Conservation (phyloP, 768 basidiomycete species). For the Solioccasus polychromus region DNA sequence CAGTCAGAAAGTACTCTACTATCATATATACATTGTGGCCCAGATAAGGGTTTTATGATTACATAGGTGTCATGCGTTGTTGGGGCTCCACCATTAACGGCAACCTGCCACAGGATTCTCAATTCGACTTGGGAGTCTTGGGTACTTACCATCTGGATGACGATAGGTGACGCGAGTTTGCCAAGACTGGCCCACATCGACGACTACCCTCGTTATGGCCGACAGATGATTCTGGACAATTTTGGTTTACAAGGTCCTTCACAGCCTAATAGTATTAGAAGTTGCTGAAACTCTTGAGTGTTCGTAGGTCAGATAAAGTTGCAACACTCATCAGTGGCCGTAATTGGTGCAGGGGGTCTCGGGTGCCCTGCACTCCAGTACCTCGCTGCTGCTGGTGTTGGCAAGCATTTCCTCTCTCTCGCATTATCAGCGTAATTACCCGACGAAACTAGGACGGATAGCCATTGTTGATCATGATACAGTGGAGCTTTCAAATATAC, state of each 20-base stretch:
- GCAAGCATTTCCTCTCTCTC: conserved; percentile 41
- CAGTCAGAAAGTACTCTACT: no score
- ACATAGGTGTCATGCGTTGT: no score
- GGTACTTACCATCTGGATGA: neutral
- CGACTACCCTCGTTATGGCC: conserved; percentile 89
- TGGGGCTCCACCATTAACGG: no score
- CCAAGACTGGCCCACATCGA: conserved; percentile 40
- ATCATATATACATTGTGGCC: no score
- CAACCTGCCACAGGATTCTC: no score
- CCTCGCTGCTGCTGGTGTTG: conserved; percentile 88
- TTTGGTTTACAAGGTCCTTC: conserved; percentile 78
- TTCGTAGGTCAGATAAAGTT: conserved; percentile 79
- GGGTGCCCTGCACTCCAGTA: conserved; percentile 97
- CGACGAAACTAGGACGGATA: conserved; percentile 58
- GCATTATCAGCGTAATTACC: conserved; percentile 4
- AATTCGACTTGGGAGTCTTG: no score
- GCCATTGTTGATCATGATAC: conserved; percentile 87
- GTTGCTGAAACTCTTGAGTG: conserved; percentile 2
- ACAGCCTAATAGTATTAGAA: neutral
- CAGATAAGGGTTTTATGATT: no score
- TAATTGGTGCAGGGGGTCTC: conserved; percentile 93
- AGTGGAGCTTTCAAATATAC: conserved; percentile 87
- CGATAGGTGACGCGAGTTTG: conserved; percentile 14
- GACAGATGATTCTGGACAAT: conserved; percentile 93
- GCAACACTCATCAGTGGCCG: conserved; percentile 68